A percentile compares a stretch with the other conserved stretches of the same genome.
Evolutionary conservation across 305 asterid species (phyloP).

Genomic region (Vinca major): DNA sequence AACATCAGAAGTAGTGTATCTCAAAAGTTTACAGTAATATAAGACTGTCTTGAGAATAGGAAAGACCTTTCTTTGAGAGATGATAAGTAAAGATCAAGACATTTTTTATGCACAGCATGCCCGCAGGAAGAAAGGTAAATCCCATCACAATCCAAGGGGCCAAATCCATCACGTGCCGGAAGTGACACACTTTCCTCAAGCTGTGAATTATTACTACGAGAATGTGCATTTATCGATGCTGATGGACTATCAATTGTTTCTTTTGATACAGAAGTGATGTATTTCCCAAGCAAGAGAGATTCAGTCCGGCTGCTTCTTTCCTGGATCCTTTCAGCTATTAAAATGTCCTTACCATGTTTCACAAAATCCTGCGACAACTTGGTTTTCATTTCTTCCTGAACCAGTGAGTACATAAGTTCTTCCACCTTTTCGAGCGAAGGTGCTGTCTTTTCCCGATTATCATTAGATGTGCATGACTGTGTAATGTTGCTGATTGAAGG

Average conservation of each 20-base stretch:
- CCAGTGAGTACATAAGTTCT: constrained; percentile 43
- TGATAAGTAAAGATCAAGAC: constrained; percentile 80
- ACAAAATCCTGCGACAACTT: constrained; percentile 24
- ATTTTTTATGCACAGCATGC: constrained; percentile 97
- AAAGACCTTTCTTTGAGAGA: constrained; percentile 89
- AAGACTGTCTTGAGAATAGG: background rate
- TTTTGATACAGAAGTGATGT: constrained; percentile 60
- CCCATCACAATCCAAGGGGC: constrained; percentile 71
- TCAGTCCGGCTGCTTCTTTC: constrained; percentile 27
- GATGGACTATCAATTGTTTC: constrained; percentile 49
- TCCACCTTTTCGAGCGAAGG: constrained; percentile 54
- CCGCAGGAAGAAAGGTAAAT: constrained; percentile 88
- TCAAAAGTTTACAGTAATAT: background rate
- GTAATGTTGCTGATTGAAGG: constrained; percentile 50
- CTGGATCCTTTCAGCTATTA: constrained; percentile 24
- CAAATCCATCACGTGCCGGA: constrained; percentile 46
- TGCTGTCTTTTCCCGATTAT: constrained; percentile 25
- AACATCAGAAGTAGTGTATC: no score
- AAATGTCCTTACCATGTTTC: constrained; percentile 21
- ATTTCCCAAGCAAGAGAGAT: constrained; percentile 67
- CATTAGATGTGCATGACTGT: constrained; percentile 33
- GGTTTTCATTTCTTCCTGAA: constrained; percentile 34
- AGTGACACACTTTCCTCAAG: constrained; percentile 22
- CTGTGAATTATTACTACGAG: constrained; percentile 30
- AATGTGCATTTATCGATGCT: constrained; percentile 38